phyloP scores from a whole-genome alignment of 2,329 filamentous ascomycete species.

The Rutstroemia sp. region DNA sequence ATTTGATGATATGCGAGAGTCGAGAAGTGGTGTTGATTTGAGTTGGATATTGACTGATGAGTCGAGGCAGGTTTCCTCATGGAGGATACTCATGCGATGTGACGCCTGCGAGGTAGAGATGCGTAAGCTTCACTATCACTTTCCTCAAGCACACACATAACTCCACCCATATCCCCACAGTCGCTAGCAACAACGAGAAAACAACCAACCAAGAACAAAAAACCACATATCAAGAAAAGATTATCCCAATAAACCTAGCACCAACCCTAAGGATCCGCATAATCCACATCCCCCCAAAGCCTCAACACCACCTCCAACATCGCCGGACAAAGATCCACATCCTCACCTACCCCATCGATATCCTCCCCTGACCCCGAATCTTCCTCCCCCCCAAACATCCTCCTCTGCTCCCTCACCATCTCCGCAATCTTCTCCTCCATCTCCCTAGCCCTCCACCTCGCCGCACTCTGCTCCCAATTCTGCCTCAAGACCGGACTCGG shows the following conservation, averaged over 20 bases:
- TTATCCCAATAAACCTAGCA: background rate
- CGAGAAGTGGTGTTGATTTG: no score
- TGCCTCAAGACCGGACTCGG: conserved; percentile 27
- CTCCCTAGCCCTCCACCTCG: conserved; percentile 26
- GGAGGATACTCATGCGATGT: conserved; percentile 17
- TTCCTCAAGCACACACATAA: no score
- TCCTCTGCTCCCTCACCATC: conserved; percentile 12
- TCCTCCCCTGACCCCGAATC: conserved; percentile 20
- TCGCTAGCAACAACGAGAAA: conserved; percentile 11
- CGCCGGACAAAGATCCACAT: conserved; percentile 27
- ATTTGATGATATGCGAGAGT: no score
- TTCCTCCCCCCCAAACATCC: conserved; percentile 26
- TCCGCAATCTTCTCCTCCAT: background rate
- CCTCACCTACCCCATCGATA: conserved; percentile 17
- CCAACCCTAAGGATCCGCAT: conserved; percentile 24
- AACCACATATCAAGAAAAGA: background rate
- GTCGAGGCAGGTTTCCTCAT: background rate
- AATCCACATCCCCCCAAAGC: conserved; percentile 27
- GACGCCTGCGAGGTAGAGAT: conserved; percentile 21
- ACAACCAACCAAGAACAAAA: background rate
- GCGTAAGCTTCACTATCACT: conserved; percentile 21
- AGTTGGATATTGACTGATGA: no score
- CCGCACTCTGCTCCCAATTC: conserved; percentile 28
- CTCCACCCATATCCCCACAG: no score
- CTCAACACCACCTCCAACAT: conserved; percentile 28